Conservation (phyloP, 208 protist species). For the Acanthamoeba lenticulata region DNA sequence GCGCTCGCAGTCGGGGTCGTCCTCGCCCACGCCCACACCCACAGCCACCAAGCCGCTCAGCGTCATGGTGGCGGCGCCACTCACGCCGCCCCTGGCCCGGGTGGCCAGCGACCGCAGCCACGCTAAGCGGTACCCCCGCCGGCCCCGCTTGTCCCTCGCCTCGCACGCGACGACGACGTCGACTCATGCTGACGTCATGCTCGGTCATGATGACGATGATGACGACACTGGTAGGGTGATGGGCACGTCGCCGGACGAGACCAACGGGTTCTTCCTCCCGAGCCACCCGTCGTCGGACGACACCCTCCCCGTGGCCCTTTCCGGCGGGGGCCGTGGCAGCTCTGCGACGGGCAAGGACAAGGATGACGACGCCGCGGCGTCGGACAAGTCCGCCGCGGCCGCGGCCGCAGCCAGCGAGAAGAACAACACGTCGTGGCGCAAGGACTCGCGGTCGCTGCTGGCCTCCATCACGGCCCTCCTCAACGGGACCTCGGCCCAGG, state of each 20-base stretch:
- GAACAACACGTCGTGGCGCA: conserved; percentile 13
- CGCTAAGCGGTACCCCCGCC: background rate
- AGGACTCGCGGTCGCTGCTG: conserved; percentile 3
- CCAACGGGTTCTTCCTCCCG: background rate
- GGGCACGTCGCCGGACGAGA: background rate
- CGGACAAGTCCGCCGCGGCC: background rate
- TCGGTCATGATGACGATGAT: too few species aligned
- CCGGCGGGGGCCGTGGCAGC: background rate
- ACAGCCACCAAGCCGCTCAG: background rate
- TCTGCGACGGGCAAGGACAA: background rate
- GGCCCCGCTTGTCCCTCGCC: too few species aligned
- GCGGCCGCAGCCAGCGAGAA: background rate
- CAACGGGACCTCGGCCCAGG: background rate
- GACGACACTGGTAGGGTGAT: background rate
- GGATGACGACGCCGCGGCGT: background rate
- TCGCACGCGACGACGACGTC: too few species aligned
- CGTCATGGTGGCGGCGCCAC: background rate
- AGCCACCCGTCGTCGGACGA: background rate
- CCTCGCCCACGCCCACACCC: background rate
- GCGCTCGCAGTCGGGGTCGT: background rate
- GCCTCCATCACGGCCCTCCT: conserved; percentile 17
- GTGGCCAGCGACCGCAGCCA: background rate
- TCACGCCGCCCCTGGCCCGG: background rate
- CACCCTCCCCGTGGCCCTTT: background rate
- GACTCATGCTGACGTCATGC: too few species aligned